Base-by-base conservation (phyloP, 805 yeast genomes). In the Metschnikowia koreensis region DNA sequence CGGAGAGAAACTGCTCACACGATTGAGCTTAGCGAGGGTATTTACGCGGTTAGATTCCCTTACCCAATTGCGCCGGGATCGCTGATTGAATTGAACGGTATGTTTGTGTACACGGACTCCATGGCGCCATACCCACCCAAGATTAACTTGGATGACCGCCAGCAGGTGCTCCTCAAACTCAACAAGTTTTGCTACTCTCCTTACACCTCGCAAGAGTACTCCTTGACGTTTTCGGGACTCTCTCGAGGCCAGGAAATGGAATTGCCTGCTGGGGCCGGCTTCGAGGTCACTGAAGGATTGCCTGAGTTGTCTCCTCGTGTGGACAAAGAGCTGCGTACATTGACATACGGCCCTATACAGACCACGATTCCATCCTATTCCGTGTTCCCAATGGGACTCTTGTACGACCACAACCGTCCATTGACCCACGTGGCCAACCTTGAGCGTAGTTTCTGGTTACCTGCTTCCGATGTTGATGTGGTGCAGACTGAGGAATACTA, bases 401-500 rank as follows among this genome's bases (percentile, higher is more conserved):
- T 81, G 37, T 92, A 80, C 70, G 81, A 79, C 51, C 89, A 81
- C 68, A 82, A 84, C 58, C 60, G 69, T 22, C 96, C 97, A 12
- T 62, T 90, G 50, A 70, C 83, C 16, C 78, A 80, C 56, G 87
- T 83, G 26, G 75, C 78, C 56, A 75, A 73, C 52, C 75, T 90
- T 54, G 74, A 81, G 52, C 81, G 97, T 65, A 87, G 87, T 44
- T 67, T 88, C 47, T 93, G 98, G 97, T 74, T 92, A 47, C 93
- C 97, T 2, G 96, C 91, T 57, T 66, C 73, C 79, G 90, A 89
- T 81, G 90, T 57, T 65, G 82, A 60, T 69, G 88, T 47, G 63
- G 87, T 53, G 80, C 89, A 66, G 38, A 75, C 90, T 55, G 96
- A 91, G 65, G 98, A 94, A 66, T 83, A 85, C 64, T 92, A 90